These are phyloP conservation scores for Amoebophrya sp. DNA, from an alignment of 169 alveolate species.

Conservation along the genomic window DNA sequence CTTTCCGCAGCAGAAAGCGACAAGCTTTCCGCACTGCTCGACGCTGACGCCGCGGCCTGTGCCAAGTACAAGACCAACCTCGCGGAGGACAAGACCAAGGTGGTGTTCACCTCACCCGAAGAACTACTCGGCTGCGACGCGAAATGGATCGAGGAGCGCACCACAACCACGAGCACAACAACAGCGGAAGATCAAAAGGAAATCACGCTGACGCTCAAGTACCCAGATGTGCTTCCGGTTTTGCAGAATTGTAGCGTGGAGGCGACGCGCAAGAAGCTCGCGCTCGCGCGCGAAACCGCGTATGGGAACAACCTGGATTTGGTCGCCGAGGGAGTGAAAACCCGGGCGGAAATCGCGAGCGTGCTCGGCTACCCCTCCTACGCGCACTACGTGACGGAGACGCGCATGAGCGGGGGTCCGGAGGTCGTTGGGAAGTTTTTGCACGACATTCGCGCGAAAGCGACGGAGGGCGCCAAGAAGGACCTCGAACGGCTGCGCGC, in stretches of 20 bases:
- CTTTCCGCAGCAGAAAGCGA: not conserved
- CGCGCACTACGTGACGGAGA: slow-evolving; percentile 4
- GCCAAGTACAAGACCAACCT: not conserved
- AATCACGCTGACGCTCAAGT: not conserved
- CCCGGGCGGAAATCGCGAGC: not conserved
- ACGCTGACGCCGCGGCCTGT: not conserved
- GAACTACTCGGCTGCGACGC: not conserved
- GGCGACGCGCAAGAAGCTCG: not conserved
- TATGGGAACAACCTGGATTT: not conserved
- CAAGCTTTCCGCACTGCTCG: not conserved
- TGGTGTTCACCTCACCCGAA: not conserved
- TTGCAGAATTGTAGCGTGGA: not conserved
- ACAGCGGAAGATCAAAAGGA: too few relatives aligned
- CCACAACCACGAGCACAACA: too few relatives aligned
- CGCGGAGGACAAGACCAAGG: not conserved
- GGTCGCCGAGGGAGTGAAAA: not conserved
- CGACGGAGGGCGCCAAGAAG: not conserved
- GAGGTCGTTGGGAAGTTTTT: not conserved
- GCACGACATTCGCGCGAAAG: slow-evolving; percentile 6
- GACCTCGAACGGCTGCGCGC: not conserved
- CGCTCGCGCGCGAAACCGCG: not conserved
- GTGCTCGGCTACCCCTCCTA: slow-evolving; percentile 1
- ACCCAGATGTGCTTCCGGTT: not conserved
- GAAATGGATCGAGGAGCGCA: not conserved
- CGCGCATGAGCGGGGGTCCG: not conserved